Conservation (phyloP, 139 green algal genomes). For the Coelastrella sp. region DNA sequence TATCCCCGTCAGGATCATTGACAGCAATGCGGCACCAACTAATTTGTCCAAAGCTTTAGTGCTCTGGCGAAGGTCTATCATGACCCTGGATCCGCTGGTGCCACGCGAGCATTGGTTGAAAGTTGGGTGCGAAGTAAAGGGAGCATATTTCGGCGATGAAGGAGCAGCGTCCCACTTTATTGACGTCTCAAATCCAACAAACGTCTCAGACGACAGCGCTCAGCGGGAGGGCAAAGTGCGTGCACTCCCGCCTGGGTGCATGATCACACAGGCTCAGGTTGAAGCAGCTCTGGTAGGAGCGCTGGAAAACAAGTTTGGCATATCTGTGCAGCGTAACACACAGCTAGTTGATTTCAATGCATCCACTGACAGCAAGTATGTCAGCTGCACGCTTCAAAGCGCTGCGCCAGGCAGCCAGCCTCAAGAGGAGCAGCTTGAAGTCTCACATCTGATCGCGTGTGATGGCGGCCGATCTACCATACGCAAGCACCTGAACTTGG, state of each 20-base stretch:
- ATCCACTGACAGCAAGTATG: background rate
- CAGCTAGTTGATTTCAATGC: background rate
- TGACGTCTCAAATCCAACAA: background rate
- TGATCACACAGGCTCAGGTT: conserved; percentile 6
- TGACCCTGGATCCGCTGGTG: background rate
- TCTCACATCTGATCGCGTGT: conserved; percentile 14
- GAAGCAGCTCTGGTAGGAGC: background rate
- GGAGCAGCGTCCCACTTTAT: background rate
- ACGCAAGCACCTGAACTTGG: background rate
- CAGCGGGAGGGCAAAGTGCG: background rate
- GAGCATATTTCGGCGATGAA: background rate
- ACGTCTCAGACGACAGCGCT: background rate
- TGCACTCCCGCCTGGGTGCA: conserved; percentile 2
- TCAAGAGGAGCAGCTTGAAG: background rate
- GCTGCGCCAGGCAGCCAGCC: too few species aligned
- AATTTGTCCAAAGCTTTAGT: conserved; percentile 20
- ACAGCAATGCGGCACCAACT: conserved; percentile 14
- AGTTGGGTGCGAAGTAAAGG: background rate
- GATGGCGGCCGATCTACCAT: conserved; percentile 28
- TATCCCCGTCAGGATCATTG: conserved; percentile 16
- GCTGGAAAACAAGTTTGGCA: background rate
- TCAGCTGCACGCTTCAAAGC: background rate
- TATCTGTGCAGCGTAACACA: conserved; percentile 31
- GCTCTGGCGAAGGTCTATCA: conserved; percentile 5
- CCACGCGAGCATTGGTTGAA: background rate